These are phyloP conservation scores for Spencermartinsiella ligniputridi DNA, from an alignment of 1,139 yeast genomes.

Conservation along the genomic window DNA sequence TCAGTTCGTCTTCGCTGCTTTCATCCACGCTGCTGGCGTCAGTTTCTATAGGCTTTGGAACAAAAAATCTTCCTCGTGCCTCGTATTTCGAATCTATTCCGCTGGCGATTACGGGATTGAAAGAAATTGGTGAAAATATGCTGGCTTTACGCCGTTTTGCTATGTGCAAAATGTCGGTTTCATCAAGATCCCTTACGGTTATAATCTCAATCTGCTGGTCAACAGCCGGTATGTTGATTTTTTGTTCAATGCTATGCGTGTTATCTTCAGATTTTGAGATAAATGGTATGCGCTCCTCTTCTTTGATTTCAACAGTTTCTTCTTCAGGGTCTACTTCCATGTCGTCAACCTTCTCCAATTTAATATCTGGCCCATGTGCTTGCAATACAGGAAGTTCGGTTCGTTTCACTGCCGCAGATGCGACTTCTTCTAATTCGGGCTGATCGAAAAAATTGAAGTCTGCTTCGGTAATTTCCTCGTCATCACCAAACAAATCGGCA, in stretches of 20 bases:
- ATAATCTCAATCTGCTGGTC: neutral
- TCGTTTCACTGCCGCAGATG: constrained; percentile 6
- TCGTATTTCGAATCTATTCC: constrained; percentile 79
- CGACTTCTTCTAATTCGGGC: constrained; percentile 20
- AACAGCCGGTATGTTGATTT: neutral
- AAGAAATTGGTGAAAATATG: constrained; percentile 72
- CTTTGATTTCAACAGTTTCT: neutral
- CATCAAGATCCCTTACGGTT: neutral
- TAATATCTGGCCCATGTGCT: neutral
- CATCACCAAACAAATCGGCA: constrained; percentile 42
- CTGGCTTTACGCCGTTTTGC: constrained; percentile 39
- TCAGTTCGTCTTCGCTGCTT: constrained; percentile 13
- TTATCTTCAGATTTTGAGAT: neutral
- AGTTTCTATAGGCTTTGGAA: constrained; percentile 32
- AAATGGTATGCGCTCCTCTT: neutral
- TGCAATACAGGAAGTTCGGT: neutral
- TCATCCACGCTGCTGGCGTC: constrained; percentile 19
- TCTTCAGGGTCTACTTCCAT: neutral
- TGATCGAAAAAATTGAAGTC: constrained; percentile 43
- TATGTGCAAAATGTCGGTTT: neutral
- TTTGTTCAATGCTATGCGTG: neutral
- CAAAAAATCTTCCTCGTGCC: constrained; percentile 80
- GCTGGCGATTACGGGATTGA: constrained; percentile 71
- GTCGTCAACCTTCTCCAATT: neutral
- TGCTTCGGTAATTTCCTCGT: constrained; percentile 38